Evolutionary conservation across 495 filamentous ascomycete genomes (phyloP), one percentile per base, ranked within the genome.

Genomic region (Chaetomium cochliodes): DNA sequence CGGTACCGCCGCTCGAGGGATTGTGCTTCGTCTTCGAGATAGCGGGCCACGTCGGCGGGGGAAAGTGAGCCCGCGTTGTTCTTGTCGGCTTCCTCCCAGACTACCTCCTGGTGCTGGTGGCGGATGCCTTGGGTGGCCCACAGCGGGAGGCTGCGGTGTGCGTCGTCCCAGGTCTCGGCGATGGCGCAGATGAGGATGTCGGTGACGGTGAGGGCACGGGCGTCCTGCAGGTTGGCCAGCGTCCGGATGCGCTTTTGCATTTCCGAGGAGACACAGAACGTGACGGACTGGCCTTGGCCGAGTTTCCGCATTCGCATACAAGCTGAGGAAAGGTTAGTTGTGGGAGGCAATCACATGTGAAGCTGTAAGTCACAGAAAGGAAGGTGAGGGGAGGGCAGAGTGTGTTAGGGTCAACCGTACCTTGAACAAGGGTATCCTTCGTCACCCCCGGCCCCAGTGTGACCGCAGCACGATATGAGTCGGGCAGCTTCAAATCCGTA

Each of bases 361-460:
- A 15, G 13, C 11, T 2, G 41, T 16, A 44, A 30, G 18, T 12
- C 62, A 62, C 22, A 33, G 20, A n/a, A n/a, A 16, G 23, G 5
- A 18, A 47, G 6, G 28, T 2, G 28, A 30, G 28, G 28, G 28
- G 28, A 30, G 28, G 28, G 15, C n/a, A 41, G 39, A 4, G 39
- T 15, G 39, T 47, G 44, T 52, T 9, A 16, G 49, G 23, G 23
- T 7, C 8, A 52, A 52, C 7, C 77, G 69, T 79, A 90, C 88
- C 88, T 85, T 94, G 91, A 0, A 91, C 87, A 2, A 90, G 72
- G 47, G 82, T 80, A 56, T 93, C 89, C 70, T 93, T 92, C 0
- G 88, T 88, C 6, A 90, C 72, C n/a, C 79, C 76, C 0, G 86
- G 80, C 0, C 90, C 88, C 0, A 93, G 76, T 0, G 88, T 92